Evolutionary conservation across 2,329 filamentous ascomycete species (phyloP).

Genomic region (Seiridium unicorne): DNA sequence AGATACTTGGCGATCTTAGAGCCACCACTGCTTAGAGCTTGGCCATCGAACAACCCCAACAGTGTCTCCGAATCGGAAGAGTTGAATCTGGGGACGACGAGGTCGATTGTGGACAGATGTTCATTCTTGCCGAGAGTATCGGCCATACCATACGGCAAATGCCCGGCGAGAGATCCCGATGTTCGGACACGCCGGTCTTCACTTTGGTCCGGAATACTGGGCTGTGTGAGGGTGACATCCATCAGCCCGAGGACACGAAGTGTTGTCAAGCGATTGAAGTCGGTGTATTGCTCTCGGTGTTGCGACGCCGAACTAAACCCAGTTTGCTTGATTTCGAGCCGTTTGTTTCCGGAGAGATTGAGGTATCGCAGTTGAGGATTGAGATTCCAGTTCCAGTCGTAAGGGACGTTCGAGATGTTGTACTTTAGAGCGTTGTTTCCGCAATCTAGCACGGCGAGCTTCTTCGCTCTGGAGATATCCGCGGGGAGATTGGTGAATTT

Average conservation of each 20-base stretch:
- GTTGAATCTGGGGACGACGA: constrained; percentile 90
- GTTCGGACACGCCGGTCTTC: constrained; percentile 94
- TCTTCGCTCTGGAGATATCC: constrained; percentile 90
- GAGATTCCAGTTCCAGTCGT: constrained; percentile 99
- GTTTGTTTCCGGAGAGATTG: constrained; percentile 95
- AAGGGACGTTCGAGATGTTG: constrained; percentile 98
- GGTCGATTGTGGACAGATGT: constrained; percentile 91
- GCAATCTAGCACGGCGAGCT: constrained; percentile 87
- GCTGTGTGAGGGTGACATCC: constrained; percentile 94
- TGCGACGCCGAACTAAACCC: constrained; percentile 50
- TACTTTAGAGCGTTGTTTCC: constrained; percentile 96
- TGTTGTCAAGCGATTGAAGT: constrained; percentile 83
- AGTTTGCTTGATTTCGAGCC: constrained; percentile 81
- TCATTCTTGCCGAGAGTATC: constrained; percentile 92
- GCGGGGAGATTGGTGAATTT: constrained; percentile 96
- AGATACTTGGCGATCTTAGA: constrained; percentile 96
- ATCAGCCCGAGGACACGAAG: constrained; percentile 89
- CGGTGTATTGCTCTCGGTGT: constrained; percentile 73
- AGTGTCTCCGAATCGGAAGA: constrained; percentile 87
- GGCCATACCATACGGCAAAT: constrained; percentile 94
- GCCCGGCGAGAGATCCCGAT: constrained; percentile 90
- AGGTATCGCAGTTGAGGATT: constrained; percentile 94
- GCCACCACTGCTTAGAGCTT: constrained; percentile 82
- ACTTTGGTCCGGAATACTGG: constrained; percentile 90
- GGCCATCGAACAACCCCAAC: constrained; percentile 93